These are phyloP conservation scores for Russula virescens DNA, from an alignment of 768 basidiomycete genomes.

Conservation along the genomic window DNA sequence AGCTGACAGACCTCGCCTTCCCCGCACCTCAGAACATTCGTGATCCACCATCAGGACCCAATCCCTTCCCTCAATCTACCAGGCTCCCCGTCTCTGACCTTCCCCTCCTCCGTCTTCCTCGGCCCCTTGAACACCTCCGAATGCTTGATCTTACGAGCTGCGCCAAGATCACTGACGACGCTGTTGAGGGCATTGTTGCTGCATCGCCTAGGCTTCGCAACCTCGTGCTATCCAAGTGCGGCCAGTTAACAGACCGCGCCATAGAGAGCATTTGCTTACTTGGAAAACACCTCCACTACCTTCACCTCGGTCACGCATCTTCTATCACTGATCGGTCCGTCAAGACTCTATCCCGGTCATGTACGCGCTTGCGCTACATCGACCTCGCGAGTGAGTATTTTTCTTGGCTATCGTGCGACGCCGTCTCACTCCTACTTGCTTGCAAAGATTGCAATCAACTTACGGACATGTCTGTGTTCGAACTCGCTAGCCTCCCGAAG, in stretches of 20 bases:
- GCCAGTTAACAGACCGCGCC: conserved; percentile 68
- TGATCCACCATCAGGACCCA: conserved; percentile 37
- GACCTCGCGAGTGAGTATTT: conserved; percentile 84
- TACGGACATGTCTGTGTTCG: conserved; percentile 92
- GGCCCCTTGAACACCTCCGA: conserved; percentile 76
- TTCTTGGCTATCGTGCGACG: background rate
- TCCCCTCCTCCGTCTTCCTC: conserved; percentile 60
- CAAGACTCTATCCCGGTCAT: conserved; percentile 72
- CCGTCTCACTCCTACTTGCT: conserved; percentile 15
- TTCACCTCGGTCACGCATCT: conserved; percentile 89
- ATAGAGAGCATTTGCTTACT: conserved; percentile 81
- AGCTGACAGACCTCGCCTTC: conserved; percentile 81
- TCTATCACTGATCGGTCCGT: conserved; percentile 90
- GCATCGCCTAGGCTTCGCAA: conserved; percentile 82
- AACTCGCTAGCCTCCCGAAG: conserved; percentile 81
- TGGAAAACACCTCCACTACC: conserved; percentile 89
- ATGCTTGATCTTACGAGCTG: conserved; percentile 92
- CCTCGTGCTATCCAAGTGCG: conserved; percentile 82
- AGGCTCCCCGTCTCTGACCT: conserved; percentile 36
- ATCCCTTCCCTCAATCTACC: conserved; percentile 36
- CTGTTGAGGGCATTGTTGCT: conserved; percentile 74
- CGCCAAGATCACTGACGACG: conserved; percentile 70
- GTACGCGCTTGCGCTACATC: conserved; percentile 88
- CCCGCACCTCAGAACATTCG: conserved; percentile 55
- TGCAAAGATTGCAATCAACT: conserved; percentile 70